Base-by-base conservation (phyloP, 352 stramenopile species). In the Pythium phragmiticola region DNA sequence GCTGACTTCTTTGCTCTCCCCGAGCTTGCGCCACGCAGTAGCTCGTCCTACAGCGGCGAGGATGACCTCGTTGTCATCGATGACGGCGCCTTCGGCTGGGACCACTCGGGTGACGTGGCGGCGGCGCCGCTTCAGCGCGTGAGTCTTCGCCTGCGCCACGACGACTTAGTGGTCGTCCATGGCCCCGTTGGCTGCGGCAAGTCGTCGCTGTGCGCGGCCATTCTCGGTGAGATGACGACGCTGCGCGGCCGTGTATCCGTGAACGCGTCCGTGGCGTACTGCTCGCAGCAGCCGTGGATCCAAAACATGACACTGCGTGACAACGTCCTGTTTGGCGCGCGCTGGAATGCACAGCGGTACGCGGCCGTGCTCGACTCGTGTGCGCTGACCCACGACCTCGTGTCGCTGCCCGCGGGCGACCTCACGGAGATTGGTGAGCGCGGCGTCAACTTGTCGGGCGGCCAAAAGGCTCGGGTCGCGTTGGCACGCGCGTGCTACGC, bases 321-420 rank as follows among this genome's bases (percentile, higher is more conserved):
- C 28, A 99, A 99, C 75, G 97, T 99, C 60, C 72, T 98, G 4
- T 99, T 98, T 72, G 91, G 93, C 7, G 66, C 77, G 49, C 66
- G 63, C 6, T 90, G 74, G 28, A 70, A 91, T 37, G 57, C 58
- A 26, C 68, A 79, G 28, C 87, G 87, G 63, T 97, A 97, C 69
- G 58, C 79, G 43, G 79, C 76, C 16, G 79, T 92, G 36, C 60
- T 98, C 45, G 76, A 94, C 17, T 80, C 87, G 2, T 96, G 89
- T 56, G 80, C 75, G 0, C 65, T 98, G 47, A 66, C 74, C 7
- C 70, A 85, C n/a, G 86, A 98, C 63, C 62, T 98, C 7, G 65
- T 73, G 33, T 66, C 88, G 65, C 74, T 98, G 6, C 68, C 88
- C 13, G 70, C 82, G n/a, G 86, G 89, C 11, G 87, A 95, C 52